phyloP scores from a whole-genome alignment of 495 filamentous ascomycete species.

The Hyaloscypha variabilis region DNA sequence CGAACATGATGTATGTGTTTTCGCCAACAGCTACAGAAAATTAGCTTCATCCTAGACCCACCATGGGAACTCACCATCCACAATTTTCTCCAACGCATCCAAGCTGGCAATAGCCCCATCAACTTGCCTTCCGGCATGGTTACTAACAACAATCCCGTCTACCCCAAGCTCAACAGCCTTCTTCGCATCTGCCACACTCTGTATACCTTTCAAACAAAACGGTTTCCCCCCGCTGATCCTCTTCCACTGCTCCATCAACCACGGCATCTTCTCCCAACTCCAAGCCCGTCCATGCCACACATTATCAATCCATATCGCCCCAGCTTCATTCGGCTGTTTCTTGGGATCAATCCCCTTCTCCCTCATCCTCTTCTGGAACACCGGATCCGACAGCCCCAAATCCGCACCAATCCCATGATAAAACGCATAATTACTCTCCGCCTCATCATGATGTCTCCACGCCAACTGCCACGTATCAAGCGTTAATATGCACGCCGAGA shows the following conservation, averaged over 20 bases:
- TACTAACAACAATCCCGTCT: slow-evolving; percentile 74
- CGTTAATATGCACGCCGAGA: slow-evolving; percentile 61
- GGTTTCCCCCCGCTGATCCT: slow-evolving; percentile 37
- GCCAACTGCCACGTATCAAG: slow-evolving; percentile 68
- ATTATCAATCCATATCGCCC: slow-evolving; percentile 64
- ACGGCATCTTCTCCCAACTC: slow-evolving; percentile 59
- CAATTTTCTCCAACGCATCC: slow-evolving; percentile 66
- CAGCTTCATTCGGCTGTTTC: slow-evolving; percentile 49
- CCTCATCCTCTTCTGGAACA: slow-evolving; percentile 29
- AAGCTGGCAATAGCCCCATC: slow-evolving; percentile 64
- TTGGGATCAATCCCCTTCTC: slow-evolving; percentile 23
- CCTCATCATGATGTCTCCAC: slow-evolving; percentile 65
- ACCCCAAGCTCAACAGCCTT: slow-evolving; percentile 79
- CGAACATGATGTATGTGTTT: slow-evolving; percentile 60
- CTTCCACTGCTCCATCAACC: slow-evolving; percentile 56
- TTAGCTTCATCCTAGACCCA: background rate
- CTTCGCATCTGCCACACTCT: slow-evolving; percentile 89
- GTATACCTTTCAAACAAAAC: slow-evolving; percentile 88
- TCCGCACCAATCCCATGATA: slow-evolving; percentile 39
- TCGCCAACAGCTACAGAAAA: slow-evolving; percentile 29
- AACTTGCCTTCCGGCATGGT: slow-evolving; percentile 64
- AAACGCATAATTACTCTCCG: slow-evolving; percentile 61
- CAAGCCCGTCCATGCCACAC: slow-evolving; percentile 43
- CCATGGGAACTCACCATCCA: slow-evolving; percentile 35
- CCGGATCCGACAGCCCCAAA: slow-evolving; percentile 34